Base-by-base conservation (phyloP, 73 alveolate genomes). In the Breviolum minutum region DNA sequence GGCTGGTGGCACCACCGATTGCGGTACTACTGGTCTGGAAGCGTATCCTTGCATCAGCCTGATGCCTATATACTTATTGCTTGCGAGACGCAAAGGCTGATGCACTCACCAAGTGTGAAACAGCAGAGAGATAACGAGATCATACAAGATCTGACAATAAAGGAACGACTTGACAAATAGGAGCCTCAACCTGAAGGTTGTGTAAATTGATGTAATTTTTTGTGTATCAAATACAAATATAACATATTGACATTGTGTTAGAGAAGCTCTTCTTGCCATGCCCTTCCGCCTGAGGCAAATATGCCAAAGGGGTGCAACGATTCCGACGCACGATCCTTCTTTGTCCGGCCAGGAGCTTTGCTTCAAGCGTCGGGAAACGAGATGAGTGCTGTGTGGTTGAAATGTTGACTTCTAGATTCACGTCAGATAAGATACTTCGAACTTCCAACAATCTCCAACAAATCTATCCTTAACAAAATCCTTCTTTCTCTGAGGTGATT, bases 271-370 rank as follows among this genome's bases (percentile, higher is more conserved):
- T 40, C 54, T 40, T 40, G 54, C 5, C 0, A 40, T 40, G 54
- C 0, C 54, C 54, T 30, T 24, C 2, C 2, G 70, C 60, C 24
- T 40, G 40, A 86, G 94, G 94, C 29, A 62, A 40, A 61, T 63
- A 26, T 63, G 29, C 94, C 80, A 7, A 32, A 16, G 27, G 5
- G 22, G 29, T 86, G 80, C 94, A 63, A 63, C 69, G 70, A 19
- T 86, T 63, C 94, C 62, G 79, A n/a, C 94, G 94, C 80, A 63
- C 94, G 17, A 86, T 86, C 48, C 63, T 77, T 79, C 64, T 86
- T 22, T 63, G 61, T n/a, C 94, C 94, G 14, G 94, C 60, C 92
- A 54, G 90, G 90, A 81, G 71, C 90, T 81, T 13, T 20, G 19
- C 17, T 22, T 14, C 77, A 68, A 68, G 77, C 3, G n/a, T 68